Evolutionary conservation across 768 basidiomycete genomes (phyloP).

Genomic region (Pisolithus orientalis): DNA sequence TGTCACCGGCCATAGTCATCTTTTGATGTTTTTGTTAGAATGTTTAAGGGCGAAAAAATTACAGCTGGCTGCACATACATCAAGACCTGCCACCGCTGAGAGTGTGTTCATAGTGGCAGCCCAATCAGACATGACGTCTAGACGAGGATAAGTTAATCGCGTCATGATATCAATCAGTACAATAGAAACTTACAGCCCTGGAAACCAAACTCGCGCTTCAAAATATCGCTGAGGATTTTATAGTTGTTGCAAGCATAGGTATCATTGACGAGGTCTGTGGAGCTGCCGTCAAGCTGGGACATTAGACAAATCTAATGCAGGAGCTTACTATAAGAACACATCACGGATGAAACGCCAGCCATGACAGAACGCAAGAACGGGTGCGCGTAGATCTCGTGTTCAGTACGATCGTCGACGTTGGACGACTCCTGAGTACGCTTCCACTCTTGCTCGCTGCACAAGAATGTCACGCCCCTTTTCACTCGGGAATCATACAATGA

Average conservation of each 20-base stretch:
- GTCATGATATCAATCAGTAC: neutral
- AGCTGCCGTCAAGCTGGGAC: conserved; percentile 4
- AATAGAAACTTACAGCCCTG: conserved; percentile 42
- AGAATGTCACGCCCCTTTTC: neutral
- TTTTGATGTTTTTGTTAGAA: conserved; percentile 16
- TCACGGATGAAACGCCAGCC: conserved; percentile 59
- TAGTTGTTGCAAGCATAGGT: conserved; percentile 62
- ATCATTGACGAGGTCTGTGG: conserved; percentile 46
- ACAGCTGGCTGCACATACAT: conserved; percentile 34
- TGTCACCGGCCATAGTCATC: conserved; percentile 74
- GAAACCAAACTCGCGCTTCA: conserved; percentile 64
- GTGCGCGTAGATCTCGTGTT: conserved; percentile 54
- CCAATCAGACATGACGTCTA: conserved; percentile 60
- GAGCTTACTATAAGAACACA: conserved; percentile 56
- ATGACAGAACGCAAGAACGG: conserved; percentile 56
- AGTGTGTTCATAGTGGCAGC: conserved; percentile 43
- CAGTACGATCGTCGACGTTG: conserved; percentile 35
- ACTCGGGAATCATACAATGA: too few relatives aligned
- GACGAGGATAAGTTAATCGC: neutral
- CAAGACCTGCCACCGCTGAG: conserved; percentile 55
- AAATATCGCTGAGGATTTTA: conserved; percentile 49
- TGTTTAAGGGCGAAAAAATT: too few relatives aligned
- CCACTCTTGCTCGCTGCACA: conserved; percentile 30
- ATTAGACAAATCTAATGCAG: neutral
- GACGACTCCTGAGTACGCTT: conserved; percentile 28